These are phyloP conservation scores for Aspergillus sp. DNA, from an alignment of 2,329 filamentous ascomycete species.

Conservation along the genomic window DNA sequence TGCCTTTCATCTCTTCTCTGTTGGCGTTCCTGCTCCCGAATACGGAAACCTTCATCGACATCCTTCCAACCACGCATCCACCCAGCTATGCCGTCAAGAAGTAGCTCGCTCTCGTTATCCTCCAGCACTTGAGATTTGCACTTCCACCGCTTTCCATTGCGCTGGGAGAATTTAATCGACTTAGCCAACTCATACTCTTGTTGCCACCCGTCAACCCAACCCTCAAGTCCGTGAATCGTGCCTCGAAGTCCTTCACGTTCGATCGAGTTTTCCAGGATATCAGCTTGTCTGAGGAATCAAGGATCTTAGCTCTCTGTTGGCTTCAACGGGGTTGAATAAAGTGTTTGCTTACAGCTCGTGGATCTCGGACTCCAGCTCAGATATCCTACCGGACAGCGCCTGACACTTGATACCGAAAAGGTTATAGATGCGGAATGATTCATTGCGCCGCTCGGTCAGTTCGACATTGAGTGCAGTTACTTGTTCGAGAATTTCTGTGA, in stretches of 20 bases:
- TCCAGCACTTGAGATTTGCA: slow-evolving; percentile 8
- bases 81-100: slow-evolving; percentile 35
- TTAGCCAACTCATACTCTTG: slow-evolving; percentile 13
- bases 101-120: slow-evolving; percentile 22
- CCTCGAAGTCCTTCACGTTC: slow-evolving; percentile 32
- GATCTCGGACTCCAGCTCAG: slow-evolving; percentile 57
- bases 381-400: slow-evolving; percentile 53
- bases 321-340: not conserved
- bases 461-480: slow-evolving; percentile 20
- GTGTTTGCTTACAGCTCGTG: slow-evolving; percentile 48
- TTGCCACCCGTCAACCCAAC: slow-evolving; percentile 25
- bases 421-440: slow-evolving; percentile 55
- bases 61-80: slow-evolving; percentile 43
- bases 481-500: slow-evolving; percentile 20
- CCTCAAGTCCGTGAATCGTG: slow-evolving; percentile 30
- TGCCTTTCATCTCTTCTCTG: slow-evolving; percentile 37
- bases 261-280: slow-evolving; percentile 28
- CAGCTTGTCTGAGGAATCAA: slow-evolving; percentile 14
- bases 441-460: slow-evolving; percentile 20
- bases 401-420: slow-evolving; percentile 57
- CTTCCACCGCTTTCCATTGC: slow-evolving; percentile 14
- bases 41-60: slow-evolving; percentile 34
- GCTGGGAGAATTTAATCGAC: not conserved
- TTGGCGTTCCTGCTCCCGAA: slow-evolving; percentile 57
- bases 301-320: too few relatives aligned